phyloP scores from a whole-genome alignment of 176 grass and related monocot species.

The Cocos nucifera region DNA sequence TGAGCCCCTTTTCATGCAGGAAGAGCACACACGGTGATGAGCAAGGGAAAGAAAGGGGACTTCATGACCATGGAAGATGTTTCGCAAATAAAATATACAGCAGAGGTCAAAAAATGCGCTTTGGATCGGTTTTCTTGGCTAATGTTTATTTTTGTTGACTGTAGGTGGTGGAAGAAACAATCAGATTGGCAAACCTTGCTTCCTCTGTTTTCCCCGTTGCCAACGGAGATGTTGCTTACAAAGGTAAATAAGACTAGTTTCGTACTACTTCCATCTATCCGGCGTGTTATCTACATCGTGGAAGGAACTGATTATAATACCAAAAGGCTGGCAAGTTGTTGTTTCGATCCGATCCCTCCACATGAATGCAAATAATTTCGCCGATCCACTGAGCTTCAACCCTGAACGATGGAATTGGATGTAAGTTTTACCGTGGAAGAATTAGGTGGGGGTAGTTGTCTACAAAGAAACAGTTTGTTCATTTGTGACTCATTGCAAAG shows the following conservation, averaged over 20 bases:
- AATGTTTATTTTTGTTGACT: no score
- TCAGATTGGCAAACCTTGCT: slow-evolving; percentile 7
- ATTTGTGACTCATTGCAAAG: no score
- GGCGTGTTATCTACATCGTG: no score
- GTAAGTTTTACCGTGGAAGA: slow-evolving; percentile 7
- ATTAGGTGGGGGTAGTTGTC: no score
- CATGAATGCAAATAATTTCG: slow-evolving; percentile 15
- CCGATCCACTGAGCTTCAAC: slow-evolving; percentile 31
- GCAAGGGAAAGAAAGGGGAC: no score
- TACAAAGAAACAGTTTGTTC: no score
- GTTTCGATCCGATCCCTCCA: slow-evolving; percentile 31
- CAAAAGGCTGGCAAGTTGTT: slow-evolving; percentile 22
- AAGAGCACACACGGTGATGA: not conserved
- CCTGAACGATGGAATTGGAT: slow-evolving; percentile 27
- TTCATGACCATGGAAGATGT: slow-evolving; percentile 23
- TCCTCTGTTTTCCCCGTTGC: not conserved
- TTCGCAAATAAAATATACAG: slow-evolving; percentile 17
- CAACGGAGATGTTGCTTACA: slow-evolving; percentile 22
- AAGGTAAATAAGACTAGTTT: not conserved
- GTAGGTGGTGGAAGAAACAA: slow-evolving; percentile 25
- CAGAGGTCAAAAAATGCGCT: slow-evolving; percentile 3
- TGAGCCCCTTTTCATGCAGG: not conserved
- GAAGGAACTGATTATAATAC: slow-evolving; percentile 13
- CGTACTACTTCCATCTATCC: no score
- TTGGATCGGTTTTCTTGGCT: no score